phyloP scores from a whole-genome alignment of 2,329 filamentous ascomycete species.

The Pseudogymnoascus sp. region DNA sequence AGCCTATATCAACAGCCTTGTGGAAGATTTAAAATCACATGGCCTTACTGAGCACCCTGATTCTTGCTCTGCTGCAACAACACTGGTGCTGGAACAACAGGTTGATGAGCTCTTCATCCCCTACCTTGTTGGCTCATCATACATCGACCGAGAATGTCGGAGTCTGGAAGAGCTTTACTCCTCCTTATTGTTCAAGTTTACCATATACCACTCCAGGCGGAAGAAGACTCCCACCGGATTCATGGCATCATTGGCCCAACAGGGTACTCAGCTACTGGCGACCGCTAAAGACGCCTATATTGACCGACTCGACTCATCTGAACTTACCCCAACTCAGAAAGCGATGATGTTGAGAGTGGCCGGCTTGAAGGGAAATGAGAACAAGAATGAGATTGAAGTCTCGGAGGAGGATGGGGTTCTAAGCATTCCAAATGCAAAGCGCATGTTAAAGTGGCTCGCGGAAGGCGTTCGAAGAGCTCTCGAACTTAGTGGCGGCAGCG shows the following conservation, averaged over 20 bases:
- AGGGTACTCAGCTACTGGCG: conserved; percentile 78
- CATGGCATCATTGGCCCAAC: conserved; percentile 83
- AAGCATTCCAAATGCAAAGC: conserved; percentile 79
- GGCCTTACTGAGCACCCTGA: conserved; percentile 94
- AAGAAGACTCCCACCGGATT: conserved; percentile 88
- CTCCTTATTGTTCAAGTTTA: conserved; percentile 91
- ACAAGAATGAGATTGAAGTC: conserved; percentile 80
- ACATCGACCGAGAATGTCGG: conserved; percentile 60
- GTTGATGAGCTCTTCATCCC: conserved; percentile 70
- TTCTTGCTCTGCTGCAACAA: conserved; percentile 75
- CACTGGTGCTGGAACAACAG: conserved; percentile 64
- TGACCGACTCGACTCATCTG: conserved; percentile 77
- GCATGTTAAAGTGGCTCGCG: conserved; percentile 96
- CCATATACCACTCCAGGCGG: conserved; percentile 80
- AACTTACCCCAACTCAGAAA: conserved; percentile 81
- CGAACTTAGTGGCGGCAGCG: conserved; percentile 77
- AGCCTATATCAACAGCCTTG: conserved; percentile 75
- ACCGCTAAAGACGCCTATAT: conserved; percentile 88
- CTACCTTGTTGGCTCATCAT: conserved; percentile 59
- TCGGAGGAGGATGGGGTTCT: conserved; percentile 81
- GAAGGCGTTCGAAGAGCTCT: conserved; percentile 87
- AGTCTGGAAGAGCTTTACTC: conserved; percentile 76
- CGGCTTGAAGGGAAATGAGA: conserved; percentile 65
- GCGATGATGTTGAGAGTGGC: conserved; percentile 84
- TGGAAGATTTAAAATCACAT: conserved; percentile 90